phyloP scores from a whole-genome alignment of 306 rosid species.

The Potentilla sterilis region DNA sequence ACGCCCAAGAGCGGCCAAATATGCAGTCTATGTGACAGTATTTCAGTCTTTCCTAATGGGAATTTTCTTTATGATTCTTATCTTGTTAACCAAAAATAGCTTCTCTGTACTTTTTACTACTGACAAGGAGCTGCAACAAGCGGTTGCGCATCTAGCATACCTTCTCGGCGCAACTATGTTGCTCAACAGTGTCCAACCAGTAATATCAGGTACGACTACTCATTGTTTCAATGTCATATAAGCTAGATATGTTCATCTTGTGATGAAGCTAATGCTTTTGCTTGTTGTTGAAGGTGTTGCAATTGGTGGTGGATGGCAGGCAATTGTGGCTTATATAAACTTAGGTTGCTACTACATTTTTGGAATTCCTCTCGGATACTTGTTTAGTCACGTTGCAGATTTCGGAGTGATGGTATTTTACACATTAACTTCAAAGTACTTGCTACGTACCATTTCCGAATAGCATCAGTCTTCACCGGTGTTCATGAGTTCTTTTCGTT shows the following conservation, averaged over 20 bases:
- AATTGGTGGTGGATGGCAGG: constrained; percentile 96
- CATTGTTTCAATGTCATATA: not conserved
- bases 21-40: constrained; percentile 42
- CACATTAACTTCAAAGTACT: constrained; percentile 34
- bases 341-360: constrained; percentile 70
- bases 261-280: constrained; percentile 1
- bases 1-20: constrained; percentile 54
- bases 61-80: constrained; percentile 26
- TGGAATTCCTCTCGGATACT: constrained; percentile 72
- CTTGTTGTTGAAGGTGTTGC: constrained; percentile 65
- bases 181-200: constrained; percentile 86
- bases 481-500: not conserved
- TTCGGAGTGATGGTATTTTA: constrained; percentile 61
- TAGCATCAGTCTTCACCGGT: not conserved
- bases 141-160: constrained; percentile 30
- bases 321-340: constrained; percentile 74
- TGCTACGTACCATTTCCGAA: not conserved
- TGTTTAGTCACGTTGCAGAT: constrained; percentile 57
- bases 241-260: not conserved
- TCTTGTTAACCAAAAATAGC: constrained; percentile 26
- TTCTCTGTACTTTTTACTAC: constrained; percentile 33
- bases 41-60: constrained; percentile 42
- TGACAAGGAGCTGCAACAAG: constrained; percentile 25
- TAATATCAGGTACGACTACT: constrained; percentile 59
- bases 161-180: constrained; percentile 29